Conservation (phyloP, 108 stramenopile genomes). For the Nitzschia palea region DNA sequence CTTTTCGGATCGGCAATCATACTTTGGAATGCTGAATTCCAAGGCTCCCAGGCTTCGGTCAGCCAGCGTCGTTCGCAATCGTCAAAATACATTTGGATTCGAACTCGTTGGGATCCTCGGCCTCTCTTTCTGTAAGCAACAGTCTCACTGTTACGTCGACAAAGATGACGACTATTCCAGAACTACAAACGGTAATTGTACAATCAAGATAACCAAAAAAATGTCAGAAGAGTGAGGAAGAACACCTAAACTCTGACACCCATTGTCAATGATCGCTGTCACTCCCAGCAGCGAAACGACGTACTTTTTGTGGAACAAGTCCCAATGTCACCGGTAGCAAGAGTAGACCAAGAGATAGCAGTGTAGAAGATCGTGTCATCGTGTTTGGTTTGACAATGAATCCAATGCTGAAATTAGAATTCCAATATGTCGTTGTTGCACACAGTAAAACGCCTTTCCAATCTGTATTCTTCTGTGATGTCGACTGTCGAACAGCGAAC, state of each 20-base stretch:
- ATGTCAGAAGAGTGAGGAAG: no score
- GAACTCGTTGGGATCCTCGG: background rate
- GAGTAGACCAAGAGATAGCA: background rate
- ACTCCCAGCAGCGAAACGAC: no score
- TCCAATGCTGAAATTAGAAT: no score
- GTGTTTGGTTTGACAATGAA: no score
- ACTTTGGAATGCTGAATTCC: background rate
- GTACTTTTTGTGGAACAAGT: constrained; percentile 23
- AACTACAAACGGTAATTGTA: background rate
- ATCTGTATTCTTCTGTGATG: no score
- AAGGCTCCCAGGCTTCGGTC: background rate
- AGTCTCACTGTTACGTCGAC: background rate
- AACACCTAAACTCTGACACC: no score
- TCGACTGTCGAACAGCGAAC: no score
- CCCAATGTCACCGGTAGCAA: constrained; percentile 6
- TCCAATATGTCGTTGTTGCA: no score
- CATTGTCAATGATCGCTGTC: no score
- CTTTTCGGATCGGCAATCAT: no score
- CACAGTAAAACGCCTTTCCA: no score
- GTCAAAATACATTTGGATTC: constrained; percentile 24
- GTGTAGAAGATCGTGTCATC: no score
- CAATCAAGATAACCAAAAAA: background rate
- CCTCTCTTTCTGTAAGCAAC: background rate
- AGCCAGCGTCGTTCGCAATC: constrained; percentile 17
- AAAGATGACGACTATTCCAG: constrained; percentile 8